Evolutionary conservation across 2,329 filamentous ascomycete genomes (phyloP).

Genomic region (Pezicula radicicola): DNA sequence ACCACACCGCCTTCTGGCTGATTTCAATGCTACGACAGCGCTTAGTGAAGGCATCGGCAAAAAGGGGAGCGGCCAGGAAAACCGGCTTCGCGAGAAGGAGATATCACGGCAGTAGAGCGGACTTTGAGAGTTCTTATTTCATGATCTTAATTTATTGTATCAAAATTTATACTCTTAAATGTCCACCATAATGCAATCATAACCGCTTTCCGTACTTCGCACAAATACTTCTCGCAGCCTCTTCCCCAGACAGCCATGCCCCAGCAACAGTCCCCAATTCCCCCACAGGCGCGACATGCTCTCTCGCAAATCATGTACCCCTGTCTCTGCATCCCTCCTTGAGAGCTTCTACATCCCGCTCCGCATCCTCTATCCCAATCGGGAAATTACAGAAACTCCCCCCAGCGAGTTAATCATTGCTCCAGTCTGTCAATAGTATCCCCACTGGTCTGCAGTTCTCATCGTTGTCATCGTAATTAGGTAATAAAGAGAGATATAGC

Average conservation of each 20-base stretch:
- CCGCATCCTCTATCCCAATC: slow-evolving; percentile 50
- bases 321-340: slow-evolving; percentile 43
- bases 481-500: slow-evolving; percentile 61
- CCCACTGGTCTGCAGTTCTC: slow-evolving; percentile 46
- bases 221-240: slow-evolving; percentile 60
- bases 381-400: slow-evolving; percentile 68
- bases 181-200: too few species aligned
- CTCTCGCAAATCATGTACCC: slow-evolving; percentile 64
- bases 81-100: too few species aligned
- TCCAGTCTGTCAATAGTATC: slow-evolving; percentile 61
- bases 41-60: too few species aligned
- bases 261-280: slow-evolving; percentile 83
- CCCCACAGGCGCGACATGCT: slow-evolving; percentile 81
- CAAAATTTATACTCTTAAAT: too few species aligned
- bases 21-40: too few species aligned
- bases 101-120: too few species aligned
- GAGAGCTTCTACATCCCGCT: slow-evolving; percentile 52
- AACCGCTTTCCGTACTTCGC: too few species aligned
- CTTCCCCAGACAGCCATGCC: slow-evolving; percentile 85
- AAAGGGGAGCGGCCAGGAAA: too few species aligned
- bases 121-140: not conserved
- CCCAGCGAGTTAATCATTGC: slow-evolving; percentile 60
- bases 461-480: slow-evolving; percentile 43
- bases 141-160: too few species aligned
- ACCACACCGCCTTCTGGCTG: too few species aligned